Conservation (phyloP, 129 eudicot genomes). For the Tagetes patula region DNA sequence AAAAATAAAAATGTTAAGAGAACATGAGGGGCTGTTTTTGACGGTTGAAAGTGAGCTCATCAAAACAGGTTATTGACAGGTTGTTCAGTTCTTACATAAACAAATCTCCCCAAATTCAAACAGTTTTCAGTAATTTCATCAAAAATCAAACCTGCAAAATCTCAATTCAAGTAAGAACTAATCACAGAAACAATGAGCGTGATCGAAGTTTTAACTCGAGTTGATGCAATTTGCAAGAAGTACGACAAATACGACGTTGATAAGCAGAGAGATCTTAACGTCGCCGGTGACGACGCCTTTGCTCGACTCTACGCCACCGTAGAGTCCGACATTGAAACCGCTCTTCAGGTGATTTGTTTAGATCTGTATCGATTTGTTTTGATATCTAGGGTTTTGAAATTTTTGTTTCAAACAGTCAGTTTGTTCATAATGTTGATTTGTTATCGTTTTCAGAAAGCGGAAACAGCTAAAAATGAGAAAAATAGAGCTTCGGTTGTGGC, state of each 20-base stretch:
- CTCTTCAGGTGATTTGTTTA: constrained; percentile 58
- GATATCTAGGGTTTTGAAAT: constrained; percentile 37
- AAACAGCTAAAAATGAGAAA: constrained; percentile 65
- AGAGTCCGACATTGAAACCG: constrained; percentile 78
- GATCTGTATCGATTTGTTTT: constrained; percentile 16
- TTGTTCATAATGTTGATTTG: constrained; percentile 1
- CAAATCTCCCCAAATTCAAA: constrained; percentile 29
- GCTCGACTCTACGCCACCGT: constrained; percentile 81
- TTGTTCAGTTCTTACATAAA: background rate
- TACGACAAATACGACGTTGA: constrained; percentile 93
- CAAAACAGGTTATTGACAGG: no score
- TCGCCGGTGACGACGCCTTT: constrained; percentile 90
- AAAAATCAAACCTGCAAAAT: background rate
- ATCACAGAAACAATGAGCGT: constrained; percentile 59
- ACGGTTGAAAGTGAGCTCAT: no score
- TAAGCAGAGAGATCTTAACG: constrained; percentile 66
- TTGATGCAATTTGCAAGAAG: constrained; percentile 90
- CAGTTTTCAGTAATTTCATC: constrained; percentile 17
- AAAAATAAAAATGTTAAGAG: no score
- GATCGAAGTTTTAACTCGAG: constrained; percentile 83
- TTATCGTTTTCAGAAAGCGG: constrained; percentile 66
- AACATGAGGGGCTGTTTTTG: no score
- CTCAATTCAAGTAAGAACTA: constrained; percentile 3
- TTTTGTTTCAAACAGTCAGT: background rate
- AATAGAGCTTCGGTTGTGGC: constrained; percentile 87